Evolutionary conservation across 108 stramenopile genomes (phyloP).

Genomic region (Nitzschia sp.): DNA sequence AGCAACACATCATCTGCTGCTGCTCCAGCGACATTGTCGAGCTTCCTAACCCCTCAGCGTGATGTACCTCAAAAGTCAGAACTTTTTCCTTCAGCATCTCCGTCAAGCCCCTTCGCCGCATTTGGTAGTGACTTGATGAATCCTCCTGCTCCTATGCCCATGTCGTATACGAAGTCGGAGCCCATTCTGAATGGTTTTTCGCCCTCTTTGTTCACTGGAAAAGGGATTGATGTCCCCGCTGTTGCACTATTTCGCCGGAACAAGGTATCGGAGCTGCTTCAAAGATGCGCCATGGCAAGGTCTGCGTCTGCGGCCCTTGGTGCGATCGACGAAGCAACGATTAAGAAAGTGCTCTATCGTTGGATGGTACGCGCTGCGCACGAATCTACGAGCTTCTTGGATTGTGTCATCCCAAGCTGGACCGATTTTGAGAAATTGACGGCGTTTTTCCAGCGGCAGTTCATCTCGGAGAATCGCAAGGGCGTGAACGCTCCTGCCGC

Average conservation of each 20-base stretch:
- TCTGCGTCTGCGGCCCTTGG: conserved; percentile 48
- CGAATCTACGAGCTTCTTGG: conserved; percentile 58
- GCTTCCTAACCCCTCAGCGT: background rate
- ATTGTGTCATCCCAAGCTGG: conserved; percentile 88
- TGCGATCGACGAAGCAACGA: conserved; percentile 48
- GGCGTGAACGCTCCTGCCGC: conserved; percentile 27
- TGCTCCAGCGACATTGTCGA: background rate
- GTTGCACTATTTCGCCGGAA: conserved; percentile 72
- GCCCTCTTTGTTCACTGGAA: background rate
- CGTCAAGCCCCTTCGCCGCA: background rate
- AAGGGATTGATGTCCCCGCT: conserved; percentile 39
- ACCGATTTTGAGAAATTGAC: conserved; percentile 60
- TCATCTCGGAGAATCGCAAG: conserved; percentile 78
- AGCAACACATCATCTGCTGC: no score
- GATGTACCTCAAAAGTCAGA: background rate
- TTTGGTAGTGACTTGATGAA: background rate
- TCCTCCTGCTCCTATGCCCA: background rate
- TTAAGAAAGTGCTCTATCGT: conserved; percentile 72
- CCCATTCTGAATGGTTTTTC: conserved; percentile 4
- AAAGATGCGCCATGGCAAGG: conserved; percentile 52
- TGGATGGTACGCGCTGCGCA: conserved; percentile 89
- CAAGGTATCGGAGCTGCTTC: conserved; percentile 71
- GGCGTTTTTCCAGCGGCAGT: conserved; percentile 81
- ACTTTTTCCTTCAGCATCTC: background rate
- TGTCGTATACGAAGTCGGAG: conserved; percentile 7